phyloP scores from a whole-genome alignment of 2,329 filamentous ascomycete species.

The Epichloe elymi region DNA sequence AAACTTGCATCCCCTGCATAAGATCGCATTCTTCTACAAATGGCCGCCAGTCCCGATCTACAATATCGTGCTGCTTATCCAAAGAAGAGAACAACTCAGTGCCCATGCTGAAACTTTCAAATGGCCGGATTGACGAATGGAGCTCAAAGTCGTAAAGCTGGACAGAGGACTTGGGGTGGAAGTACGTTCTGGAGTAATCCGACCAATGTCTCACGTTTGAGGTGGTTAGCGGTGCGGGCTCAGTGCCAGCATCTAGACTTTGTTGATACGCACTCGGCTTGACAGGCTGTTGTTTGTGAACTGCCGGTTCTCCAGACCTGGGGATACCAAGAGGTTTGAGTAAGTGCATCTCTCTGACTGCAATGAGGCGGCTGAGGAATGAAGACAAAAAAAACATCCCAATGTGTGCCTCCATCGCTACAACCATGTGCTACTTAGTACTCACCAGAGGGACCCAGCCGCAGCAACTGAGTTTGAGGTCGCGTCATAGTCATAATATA shows the following conservation, averaged over 20 bases:
- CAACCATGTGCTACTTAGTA: constrained; percentile 1
- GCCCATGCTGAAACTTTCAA: constrained; percentile 80
- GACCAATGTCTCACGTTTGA: constrained; percentile 88
- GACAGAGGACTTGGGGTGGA: constrained; percentile 75
- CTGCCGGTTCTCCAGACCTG: constrained; percentile 53
- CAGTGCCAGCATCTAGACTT: constrained; percentile 59
- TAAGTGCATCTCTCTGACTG: background rate
- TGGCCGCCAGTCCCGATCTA: constrained; percentile 79
- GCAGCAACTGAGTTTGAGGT: constrained; percentile 16
- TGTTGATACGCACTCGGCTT: constrained; percentile 62
- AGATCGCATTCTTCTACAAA: constrained; percentile 92
- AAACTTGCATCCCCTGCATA: constrained; percentile 74
- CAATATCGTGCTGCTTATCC: constrained; percentile 69
- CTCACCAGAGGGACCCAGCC: constrained; percentile 22
- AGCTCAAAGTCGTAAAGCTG: constrained; percentile 82
- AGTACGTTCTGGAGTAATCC: constrained; percentile 87
- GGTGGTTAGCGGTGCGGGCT: constrained; percentile 51
- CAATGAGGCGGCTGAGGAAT: too few species aligned
- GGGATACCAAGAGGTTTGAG: background rate
- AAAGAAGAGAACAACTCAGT: constrained; percentile 61
- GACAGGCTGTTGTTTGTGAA: constrained; percentile 58
- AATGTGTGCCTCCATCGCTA: background rate
- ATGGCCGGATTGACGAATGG: constrained; percentile 66
- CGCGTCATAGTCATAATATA: constrained; percentile 83
- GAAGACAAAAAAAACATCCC: background rate